Evolutionary conservation across 495 filamentous ascomycete species (phyloP).

Genomic region (Peziza echinospora): DNA sequence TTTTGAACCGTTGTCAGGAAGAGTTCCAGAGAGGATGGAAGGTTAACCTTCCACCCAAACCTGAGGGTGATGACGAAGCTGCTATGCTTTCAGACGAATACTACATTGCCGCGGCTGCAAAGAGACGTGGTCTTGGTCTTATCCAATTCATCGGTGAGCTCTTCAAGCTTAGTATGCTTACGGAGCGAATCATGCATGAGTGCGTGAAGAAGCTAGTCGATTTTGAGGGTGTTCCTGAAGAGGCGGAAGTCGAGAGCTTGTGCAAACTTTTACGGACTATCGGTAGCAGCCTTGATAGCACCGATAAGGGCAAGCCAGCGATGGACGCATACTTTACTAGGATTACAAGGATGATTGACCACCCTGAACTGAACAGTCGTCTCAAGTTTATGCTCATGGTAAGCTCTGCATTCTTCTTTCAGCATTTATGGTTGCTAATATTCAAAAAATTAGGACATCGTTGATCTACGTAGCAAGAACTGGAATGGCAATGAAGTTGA

Average conservation of each 20-base stretch:
- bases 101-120: conserved; percentile 85
- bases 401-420: conserved; percentile 13
- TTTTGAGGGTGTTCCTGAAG: conserved; percentile 80
- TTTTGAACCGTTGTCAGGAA: conserved; percentile 94
- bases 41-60: conserved; percentile 58
- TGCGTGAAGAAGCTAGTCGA: conserved; percentile 93
- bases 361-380: conserved; percentile 59
- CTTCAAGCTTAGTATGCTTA: conserved; percentile 96
- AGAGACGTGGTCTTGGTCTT: conserved; percentile 87
- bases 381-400: conserved; percentile 86
- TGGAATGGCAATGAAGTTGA: conserved; percentile 73
- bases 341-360: conserved; percentile 58
- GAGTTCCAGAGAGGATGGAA: conserved; percentile 99
- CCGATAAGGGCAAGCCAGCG: conserved; percentile 57
- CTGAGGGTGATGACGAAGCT: conserved; percentile 53
- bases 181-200: conserved; percentile 98
- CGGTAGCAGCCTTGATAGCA: conserved; percentile 57
- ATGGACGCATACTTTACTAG: conserved; percentile 90
- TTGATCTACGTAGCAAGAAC: conserved; percentile 50
- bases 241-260: conserved; percentile 87
- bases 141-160: conserved; percentile 99
- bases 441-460: conserved; percentile 65
- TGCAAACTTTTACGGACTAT: conserved; percentile 82
- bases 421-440: too few species aligned
- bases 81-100: conserved; percentile 89